Base-by-base conservation (phyloP, 108 stramenopile genomes). In the Fragilariopsis cylindrus region DNA sequence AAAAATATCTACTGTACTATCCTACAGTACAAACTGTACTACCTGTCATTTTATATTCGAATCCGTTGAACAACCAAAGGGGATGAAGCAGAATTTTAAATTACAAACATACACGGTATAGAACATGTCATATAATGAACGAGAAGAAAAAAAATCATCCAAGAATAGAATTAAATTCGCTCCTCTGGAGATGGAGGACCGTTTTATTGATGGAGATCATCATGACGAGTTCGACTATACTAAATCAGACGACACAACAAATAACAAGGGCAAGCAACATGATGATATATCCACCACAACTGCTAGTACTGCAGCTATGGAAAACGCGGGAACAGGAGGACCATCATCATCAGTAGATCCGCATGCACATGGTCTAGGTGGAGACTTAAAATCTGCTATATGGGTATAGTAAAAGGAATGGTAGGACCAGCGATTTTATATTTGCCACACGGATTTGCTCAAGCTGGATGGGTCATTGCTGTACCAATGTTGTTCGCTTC, bases 381-480 rank as follows among this genome's bases (percentile, higher is more conserved):
- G 86, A 8, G 74, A 83, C 18, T 77, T 87, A 48, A 55, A 70
- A 45, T 76, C 81, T 7, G 83, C 86, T 3, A 65, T 78, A 18
- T 87, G 39, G 86, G 86, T 41, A 84, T 87, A 19, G 81, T 89
- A 60, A 89, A 89, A 56, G 83, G 84, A 40, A 84, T 82, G 77
- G 80, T 89, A 5, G 88, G 88, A 16, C 85, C 88, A 12, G 85
- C 85, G 18, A 86, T 89, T 67, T 71, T 89, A 15, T 89, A 84
- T 74, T 55, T 89, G 45, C 88, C 88, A 15, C 81, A 84, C 69
- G 88, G 85, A 50, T 86, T 89, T 75, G 73, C 79, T 9, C 58
- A 72, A 54, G 79, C 84, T 54, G 88, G 88, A 7, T 86, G 73
- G 55, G 67, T 62, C 11, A 76, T 84, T 58, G 75, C 85, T 44